These are phyloP conservation scores for Coccomyxa subellipsoidea DNA, from an alignment of 163 green algal species.

Conservation along the genomic window DNA sequence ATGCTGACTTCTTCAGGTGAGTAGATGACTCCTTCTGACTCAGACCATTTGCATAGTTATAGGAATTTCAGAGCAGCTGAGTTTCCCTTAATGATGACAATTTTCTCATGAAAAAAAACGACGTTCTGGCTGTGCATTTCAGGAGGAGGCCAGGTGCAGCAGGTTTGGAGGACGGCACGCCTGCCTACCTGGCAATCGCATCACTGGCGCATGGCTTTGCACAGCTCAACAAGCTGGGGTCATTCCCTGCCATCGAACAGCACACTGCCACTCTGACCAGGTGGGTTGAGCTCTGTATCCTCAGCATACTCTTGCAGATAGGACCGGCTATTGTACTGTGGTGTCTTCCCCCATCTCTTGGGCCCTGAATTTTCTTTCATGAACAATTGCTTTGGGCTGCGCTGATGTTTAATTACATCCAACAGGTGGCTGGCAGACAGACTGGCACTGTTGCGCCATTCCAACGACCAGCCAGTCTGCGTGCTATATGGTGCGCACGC, in stretches of 20 bases:
- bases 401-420: neutral
- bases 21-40: too few species aligned
- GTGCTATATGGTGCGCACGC: slow-evolving; percentile 58
- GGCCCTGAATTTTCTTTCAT: too few species aligned
- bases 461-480: slow-evolving; percentile 47
- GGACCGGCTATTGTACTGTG: too few species aligned
- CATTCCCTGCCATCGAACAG: slow-evolving; percentile 33
- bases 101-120: too few species aligned
- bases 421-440: slow-evolving; percentile 27
- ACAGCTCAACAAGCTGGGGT: slow-evolving; percentile 50
- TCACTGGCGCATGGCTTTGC: slow-evolving; percentile 67
- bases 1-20: slow-evolving; percentile 49
- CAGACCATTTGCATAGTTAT: too few species aligned
- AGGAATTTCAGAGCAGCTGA: too few species aligned
- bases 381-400: too few species aligned
- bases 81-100: too few species aligned
- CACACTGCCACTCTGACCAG: slow-evolving; percentile 35
- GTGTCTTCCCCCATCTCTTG: too few species aligned
- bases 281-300: too few species aligned
- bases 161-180: slow-evolving; percentile 82
- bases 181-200: slow-evolving; percentile 68
- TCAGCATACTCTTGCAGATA: too few species aligned
- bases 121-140: slow-evolving; percentile 14
- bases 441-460: slow-evolving; percentile 59
- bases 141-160: slow-evolving; percentile 48